Conservation (phyloP, 495 filamentous ascomycete species). For the Hyaloscypha variabilis region DNA sequence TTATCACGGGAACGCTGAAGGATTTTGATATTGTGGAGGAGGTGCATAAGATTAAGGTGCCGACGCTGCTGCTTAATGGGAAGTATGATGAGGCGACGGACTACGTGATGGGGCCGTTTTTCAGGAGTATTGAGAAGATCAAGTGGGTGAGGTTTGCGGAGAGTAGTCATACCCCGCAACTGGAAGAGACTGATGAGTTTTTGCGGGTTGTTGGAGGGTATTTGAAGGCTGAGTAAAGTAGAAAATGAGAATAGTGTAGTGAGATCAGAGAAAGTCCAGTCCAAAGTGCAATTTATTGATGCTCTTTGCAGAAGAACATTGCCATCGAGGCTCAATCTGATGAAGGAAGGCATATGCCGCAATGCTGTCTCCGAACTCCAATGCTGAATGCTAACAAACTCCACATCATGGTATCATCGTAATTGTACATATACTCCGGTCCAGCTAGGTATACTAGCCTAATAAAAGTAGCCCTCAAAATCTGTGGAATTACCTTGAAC, state of each 20-base stretch:
- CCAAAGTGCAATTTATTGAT: too few relatives aligned
- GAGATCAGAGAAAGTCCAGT: neutral
- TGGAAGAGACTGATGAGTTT: constrained; percentile 46
- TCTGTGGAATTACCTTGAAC: neutral
- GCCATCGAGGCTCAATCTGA: neutral
- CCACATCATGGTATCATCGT: constrained; percentile 6
- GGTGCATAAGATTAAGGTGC: constrained; percentile 40
- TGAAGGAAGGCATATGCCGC: neutral
- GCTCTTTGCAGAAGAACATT: neutral
- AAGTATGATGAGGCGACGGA: constrained; percentile 52
- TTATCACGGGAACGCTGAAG: constrained; percentile 45
- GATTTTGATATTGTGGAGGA: constrained; percentile 40
- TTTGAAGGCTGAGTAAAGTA: constrained; percentile 16
- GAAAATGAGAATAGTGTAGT: neutral
- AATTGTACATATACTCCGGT: neutral
- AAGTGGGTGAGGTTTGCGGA: constrained; percentile 49
- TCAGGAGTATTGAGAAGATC: constrained; percentile 42
- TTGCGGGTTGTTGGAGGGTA: constrained; percentile 30
- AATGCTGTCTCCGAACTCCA: neutral
- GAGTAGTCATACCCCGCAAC: constrained; percentile 47
- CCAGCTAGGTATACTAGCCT: neutral
- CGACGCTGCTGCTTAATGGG: constrained; percentile 53
- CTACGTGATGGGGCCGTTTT: constrained; percentile 45
- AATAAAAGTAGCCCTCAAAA: neutral
- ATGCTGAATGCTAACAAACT: constrained; percentile 11